Base-by-base conservation (phyloP, 176 grass and related monocot genomes). In the Panicum miliaceum region DNA sequence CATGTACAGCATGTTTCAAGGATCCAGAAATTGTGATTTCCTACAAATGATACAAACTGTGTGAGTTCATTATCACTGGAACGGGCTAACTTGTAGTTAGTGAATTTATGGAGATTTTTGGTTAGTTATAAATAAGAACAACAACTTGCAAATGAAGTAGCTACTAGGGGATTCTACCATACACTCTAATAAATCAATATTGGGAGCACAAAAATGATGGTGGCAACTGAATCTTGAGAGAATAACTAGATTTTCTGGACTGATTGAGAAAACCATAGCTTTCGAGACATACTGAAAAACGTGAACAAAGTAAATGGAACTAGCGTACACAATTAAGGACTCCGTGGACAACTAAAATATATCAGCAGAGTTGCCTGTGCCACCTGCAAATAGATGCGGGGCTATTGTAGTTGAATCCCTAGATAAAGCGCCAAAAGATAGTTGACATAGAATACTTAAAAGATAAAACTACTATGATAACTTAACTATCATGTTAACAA, bases 21-120 rank as follows among this genome's bases (percentile, higher is more conserved):
- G 93, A 93, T 81, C 93, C 93, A 5, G 76, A 47, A 64, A 71
- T 78, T 11, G 91, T 83, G 68, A 98, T 92, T 87, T 98, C 96
- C 93, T 94, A 73, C 79, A 91, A 41, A 27, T 50, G n/a, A 83
- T 42, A 81, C 36, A 79, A 78, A 90, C 18, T 59, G 53, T 77
- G 81, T 75, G 75, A 74, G 41, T 65, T 43, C 12, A 41, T 26
- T 78, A 73, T 83, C 46, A 75, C 57, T 23, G 29, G 34, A 7
- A 71, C 27, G 57, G 46, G 62, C 9, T 22, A 83, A 7, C 20
- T 64, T 41, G 23, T 38, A 59, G 18, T 56, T 11, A 51, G 41
- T 38, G 56, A 46, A 89, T 52, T 82, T 35, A 73, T 25, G 27
- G 22, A 67, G 11, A 52, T 18, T 72, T 71, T 48, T 23, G 26